Evolutionary conservation across 345 rosid species (phyloP).

Genomic region (Eucalyptus cloeziana): DNA sequence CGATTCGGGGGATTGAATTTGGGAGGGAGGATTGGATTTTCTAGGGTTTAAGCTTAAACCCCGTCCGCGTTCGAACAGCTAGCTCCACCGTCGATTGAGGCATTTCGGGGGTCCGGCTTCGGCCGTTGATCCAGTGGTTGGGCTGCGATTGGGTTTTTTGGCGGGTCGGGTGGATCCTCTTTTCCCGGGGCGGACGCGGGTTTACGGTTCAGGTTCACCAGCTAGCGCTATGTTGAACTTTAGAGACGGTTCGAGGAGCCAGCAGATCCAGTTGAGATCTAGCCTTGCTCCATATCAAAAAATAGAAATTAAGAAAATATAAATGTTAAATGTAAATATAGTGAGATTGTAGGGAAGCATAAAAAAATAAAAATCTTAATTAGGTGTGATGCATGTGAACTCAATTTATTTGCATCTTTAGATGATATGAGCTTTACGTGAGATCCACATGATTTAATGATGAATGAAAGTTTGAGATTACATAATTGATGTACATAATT

Average conservation of each 20-base stretch:
- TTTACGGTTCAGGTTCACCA: not conserved
- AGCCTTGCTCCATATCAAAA: not conserved
- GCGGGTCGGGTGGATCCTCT: not conserved
- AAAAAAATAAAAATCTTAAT: not conserved
- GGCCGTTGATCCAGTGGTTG: not conserved
- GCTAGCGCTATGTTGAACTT: not conserved
- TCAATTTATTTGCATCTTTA: rapidly evolving
- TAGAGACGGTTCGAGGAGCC: not conserved
- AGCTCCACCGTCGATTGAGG: not conserved
- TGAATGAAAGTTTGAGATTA: rapidly evolving
- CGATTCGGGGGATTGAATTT: not conserved
- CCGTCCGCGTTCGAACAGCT: not conserved
- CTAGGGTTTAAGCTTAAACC: not conserved
- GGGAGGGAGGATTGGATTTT: not conserved
- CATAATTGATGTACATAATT: not conserved
- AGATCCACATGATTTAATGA: not conserved
- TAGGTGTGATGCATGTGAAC: rapidly evolving
- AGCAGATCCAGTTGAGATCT: not conserved
- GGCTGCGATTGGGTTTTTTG: not conserved
- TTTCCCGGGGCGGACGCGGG: not conserved
- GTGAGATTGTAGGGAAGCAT: not conserved
- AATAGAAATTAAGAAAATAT: not conserved
- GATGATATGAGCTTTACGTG: rapidly evolving
- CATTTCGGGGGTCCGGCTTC: not conserved
- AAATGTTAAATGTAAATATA: not conserved